Evolutionary conservation across 2,329 filamentous ascomycete species (phyloP), one percentile per base, ranked within the genome.

Genomic region (Fusarium sp.): DNA sequence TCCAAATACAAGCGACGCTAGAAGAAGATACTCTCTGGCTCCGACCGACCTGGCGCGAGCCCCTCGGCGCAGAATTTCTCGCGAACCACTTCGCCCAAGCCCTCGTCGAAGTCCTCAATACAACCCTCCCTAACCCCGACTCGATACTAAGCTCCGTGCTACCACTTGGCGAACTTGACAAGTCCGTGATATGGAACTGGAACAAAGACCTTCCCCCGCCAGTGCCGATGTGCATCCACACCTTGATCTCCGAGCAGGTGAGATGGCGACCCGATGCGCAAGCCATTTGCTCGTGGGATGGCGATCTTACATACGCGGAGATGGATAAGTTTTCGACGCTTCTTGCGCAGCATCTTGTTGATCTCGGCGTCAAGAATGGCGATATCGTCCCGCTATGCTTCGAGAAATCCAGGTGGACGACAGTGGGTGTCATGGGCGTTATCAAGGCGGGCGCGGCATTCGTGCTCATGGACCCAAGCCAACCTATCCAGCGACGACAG

Each of bases 391-490:
- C 76, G 0, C 57, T 80, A 3, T 78, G 74, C 42, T 78, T 78
- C 24, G 75, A 78, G 37, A 80, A 80, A 60, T 79, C 78, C 0
- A 65, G 65, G 20, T 77, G 72, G 76, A 77, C 76, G 1, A 73
- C 74, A 0, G 70, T 79, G 3, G 74, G 72, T 3, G 72, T 80
- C 32, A 61, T 80, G 59, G 77, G 72, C 0, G 70, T 80, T 22
- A 67, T 78, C 29, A 78, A 79, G 65, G 74, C 77, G 10, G 79
- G 79, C 9, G 79, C 75, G 6, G 78, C 77, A 4, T 80, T 77
- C 68, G 74, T 77, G 0, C 66, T 77, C 12, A 71, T 79, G 57
- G 77, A 80, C 22, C 72, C 74, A 0, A 75, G 69, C 14, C 70
- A 75, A n/a, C 73, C 73, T 0, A 67, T 75, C 0, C 66, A 75